Evolutionary conservation across 495 filamentous ascomycete species (phyloP).

Genomic region (Saxophila tyrrhenica): DNA sequence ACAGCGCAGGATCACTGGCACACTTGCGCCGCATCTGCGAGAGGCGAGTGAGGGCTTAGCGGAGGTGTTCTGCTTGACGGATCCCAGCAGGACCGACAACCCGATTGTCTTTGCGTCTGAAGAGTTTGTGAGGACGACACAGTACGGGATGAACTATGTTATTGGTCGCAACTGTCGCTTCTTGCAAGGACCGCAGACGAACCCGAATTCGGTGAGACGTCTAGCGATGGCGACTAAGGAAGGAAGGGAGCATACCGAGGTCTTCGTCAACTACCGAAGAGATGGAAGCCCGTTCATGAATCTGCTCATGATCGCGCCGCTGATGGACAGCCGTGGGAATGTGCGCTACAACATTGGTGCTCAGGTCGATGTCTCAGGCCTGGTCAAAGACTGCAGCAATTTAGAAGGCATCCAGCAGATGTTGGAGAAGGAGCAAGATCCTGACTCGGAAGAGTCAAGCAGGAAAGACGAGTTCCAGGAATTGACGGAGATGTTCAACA

Average conservation of each 20-base stretch:
- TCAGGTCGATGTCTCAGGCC: slow-evolving; percentile 53
- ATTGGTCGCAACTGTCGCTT: slow-evolving; percentile 54
- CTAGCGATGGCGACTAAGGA: slow-evolving; percentile 43
- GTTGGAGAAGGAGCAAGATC: slow-evolving; percentile 27
- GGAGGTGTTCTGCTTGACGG: slow-evolving; percentile 67
- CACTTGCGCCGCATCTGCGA: slow-evolving; percentile 39
- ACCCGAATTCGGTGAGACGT: slow-evolving; percentile 39
- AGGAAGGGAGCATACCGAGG: slow-evolving; percentile 53
- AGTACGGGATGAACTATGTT: slow-evolving; percentile 48
- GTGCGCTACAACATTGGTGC: slow-evolving; percentile 55
- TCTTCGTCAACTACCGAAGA: slow-evolving; percentile 57
- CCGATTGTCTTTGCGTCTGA: slow-evolving; percentile 70
- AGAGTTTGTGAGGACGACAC: slow-evolving; percentile 50
- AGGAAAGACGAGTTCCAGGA: slow-evolving; percentile 44
- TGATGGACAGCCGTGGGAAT: slow-evolving; percentile 48
- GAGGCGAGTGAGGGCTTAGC: slow-evolving; percentile 58
- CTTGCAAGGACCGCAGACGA: slow-evolving; percentile 52
- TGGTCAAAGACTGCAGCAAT: slow-evolving; percentile 48
- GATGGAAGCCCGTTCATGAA: slow-evolving; percentile 63
- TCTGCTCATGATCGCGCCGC: slow-evolving; percentile 51
- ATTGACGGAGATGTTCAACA: slow-evolving; percentile 52
- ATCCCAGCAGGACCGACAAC: slow-evolving; percentile 61
- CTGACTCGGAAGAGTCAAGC: slow-evolving; percentile 16
- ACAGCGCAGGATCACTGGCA: slow-evolving; percentile 45
- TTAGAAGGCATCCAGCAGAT: slow-evolving; percentile 43